Conservation (phyloP, 106 monocot species). For the Allium fistulosum region DNA sequence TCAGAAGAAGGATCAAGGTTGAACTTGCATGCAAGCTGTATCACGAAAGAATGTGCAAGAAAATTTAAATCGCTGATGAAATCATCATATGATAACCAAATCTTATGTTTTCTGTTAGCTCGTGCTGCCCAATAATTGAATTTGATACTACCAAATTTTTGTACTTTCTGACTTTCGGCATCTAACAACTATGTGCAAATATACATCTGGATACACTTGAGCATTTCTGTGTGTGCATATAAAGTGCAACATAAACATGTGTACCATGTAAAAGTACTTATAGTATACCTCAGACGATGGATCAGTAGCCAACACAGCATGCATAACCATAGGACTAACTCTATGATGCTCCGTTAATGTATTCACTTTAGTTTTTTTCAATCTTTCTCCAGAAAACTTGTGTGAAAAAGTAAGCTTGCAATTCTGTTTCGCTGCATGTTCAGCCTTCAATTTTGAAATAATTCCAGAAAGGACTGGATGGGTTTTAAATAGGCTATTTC, state of each 20-base stretch:
- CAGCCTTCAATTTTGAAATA: constrained; percentile 9
- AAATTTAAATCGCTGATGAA: too few relatives aligned
- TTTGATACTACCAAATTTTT: too few relatives aligned
- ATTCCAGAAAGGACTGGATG: constrained; percentile 14
- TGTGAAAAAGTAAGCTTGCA: constrained; percentile 18
- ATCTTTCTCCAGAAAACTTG: constrained; percentile 25
- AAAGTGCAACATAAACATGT: too few relatives aligned
- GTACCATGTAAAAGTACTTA: too few relatives aligned
- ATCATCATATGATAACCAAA: too few relatives aligned
- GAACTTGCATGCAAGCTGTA: constrained; percentile 55
- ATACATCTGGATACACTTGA: too few relatives aligned
- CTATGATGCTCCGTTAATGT: background rate
- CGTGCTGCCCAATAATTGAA: too few relatives aligned
- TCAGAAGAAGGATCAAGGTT: constrained; percentile 60
- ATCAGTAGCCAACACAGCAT: constrained; percentile 42
- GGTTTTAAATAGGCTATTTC: constrained; percentile 14
- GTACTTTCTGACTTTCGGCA: too few relatives aligned
- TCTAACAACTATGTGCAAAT: too few relatives aligned
- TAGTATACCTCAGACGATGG: constrained; percentile 39
- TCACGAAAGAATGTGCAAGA: background rate
- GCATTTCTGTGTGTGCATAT: too few relatives aligned
- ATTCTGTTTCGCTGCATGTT: constrained; percentile 3
- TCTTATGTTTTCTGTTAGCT: too few relatives aligned
- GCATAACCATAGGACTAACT: constrained; percentile 14
- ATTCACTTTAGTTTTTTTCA: constrained; percentile 6